Evolutionary conservation across 768 basidiomycete species (phyloP), one percentile per base, ranked within the genome.

Genomic region (Candolleomyces eurysporus): DNA sequence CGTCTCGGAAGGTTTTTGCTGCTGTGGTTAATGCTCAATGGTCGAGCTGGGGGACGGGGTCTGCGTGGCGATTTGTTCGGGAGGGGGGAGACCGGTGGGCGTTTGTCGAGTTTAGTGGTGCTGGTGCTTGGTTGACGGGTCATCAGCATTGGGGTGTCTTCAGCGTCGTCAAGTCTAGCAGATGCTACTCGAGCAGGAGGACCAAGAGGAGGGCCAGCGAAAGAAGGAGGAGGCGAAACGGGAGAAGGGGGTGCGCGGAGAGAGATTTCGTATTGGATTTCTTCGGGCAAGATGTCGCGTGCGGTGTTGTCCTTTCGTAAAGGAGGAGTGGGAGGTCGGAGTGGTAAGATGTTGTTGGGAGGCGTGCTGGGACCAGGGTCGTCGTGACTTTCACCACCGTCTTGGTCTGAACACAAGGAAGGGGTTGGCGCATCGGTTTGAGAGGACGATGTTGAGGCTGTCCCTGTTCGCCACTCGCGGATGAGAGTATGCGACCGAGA

Each of bases 341-440:
- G n/a, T 3, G 1, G 16, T n/a, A 59, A 50, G 22, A 57, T 57
- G 16, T 40, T 21, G 42, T 51, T 58, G 42, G 63, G 56, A 60
- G 74, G 82, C 48, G 87, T 87, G 2, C 86, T 86, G 6, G 82
- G 82, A 1, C 80, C 82, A 4, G 78, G 78, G 5, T 73, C 71
- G 51, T 86, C 85, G 36, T 83, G 78, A 16, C 81, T 81, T 54
- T 74, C 73, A 43, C 87, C 77, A 36, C 64, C 58, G 19, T 78
- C 88, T 60, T 89, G 87, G 68, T 92, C 90, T 3, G 90, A 91
- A 66, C 84, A 88, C 16, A 92, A 75, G 0, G 89, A 91, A 0
- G 90, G 90, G 0, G 90, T 92, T 7, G 82, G 78, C 61, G 66
- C 78, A 59, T 77, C 72, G 5, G 73, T 65, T 59, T 70, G 61